Percentiles rank a stretch among this genome's conserved stretches.
Evolutionary conservation across 495 filamentous ascomycete species (phyloP).

Genomic region (Tuber melanosporum): DNA sequence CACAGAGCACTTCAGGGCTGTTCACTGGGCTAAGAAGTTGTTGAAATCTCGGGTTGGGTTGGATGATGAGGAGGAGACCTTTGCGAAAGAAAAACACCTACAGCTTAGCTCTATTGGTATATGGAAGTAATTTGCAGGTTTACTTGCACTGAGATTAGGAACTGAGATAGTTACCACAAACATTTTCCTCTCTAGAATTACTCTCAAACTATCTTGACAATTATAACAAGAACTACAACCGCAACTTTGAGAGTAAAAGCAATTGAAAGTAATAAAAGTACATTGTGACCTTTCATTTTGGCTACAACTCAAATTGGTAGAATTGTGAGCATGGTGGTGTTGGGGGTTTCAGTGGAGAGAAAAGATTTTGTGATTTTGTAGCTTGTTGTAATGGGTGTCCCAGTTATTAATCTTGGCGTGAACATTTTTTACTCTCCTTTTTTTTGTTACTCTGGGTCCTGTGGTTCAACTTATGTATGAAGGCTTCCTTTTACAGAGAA

Average conservation of each 20-base stretch:
- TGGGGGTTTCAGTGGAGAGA: not conserved
- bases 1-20: no score
- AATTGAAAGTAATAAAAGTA: not conserved
- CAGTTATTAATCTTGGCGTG: not conserved
- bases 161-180: not conserved
- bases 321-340: not conserved
- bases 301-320: no score
- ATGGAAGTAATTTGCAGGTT: no score
- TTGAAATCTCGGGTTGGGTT: no score
- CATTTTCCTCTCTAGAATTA: not conserved
- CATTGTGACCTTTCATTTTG: no score
- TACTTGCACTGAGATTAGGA: not conserved
- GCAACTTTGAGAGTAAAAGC: not conserved
- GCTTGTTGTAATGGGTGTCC: not conserved
- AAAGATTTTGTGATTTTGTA: not conserved
- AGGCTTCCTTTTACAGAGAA: no score
- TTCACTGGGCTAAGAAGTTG: no score
- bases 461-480: no score
- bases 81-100: no score
- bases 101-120: no score
- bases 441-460: no score
- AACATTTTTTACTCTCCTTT: not conserved
- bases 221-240: not conserved
- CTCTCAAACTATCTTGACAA: not conserved
- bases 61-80: no score